Conservation (phyloP, 371 early-diverging fungal species). For the Rhizomucor pusillus region DNA sequence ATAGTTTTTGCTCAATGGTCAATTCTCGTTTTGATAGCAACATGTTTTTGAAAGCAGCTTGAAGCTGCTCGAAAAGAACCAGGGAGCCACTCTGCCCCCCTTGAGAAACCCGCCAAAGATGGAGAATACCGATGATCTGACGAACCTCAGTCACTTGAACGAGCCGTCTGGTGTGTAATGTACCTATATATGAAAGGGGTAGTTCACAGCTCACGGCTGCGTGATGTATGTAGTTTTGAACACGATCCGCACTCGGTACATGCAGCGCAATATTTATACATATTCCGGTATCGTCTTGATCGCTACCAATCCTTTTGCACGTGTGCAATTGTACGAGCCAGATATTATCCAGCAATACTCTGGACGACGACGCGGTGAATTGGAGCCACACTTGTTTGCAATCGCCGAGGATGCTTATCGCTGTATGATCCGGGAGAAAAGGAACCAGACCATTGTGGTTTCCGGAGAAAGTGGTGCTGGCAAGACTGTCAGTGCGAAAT, state of each 20-base stretch:
- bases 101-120: constrained; percentile 86
- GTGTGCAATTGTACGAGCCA: constrained; percentile 82
- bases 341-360: constrained; percentile 92
- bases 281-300: constrained; percentile 99
- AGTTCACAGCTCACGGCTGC: not conserved
- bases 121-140: constrained; percentile 91
- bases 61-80: constrained; percentile 61
- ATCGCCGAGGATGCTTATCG: constrained; percentile 98
- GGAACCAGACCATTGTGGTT: constrained; percentile 98
- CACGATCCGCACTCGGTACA: constrained; percentile 85
- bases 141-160: constrained; percentile 87
- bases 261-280: constrained; percentile 95
- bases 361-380: constrained; percentile 89
- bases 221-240: constrained; percentile 66
- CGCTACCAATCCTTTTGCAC: constrained; percentile 97
- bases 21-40: constrained; percentile 42
- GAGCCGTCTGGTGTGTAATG: constrained; percentile 76
- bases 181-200: not conserved
- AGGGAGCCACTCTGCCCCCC: constrained; percentile 76
- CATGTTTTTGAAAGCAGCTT: constrained; percentile 71
- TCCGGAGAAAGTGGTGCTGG: constrained; percentile 98
- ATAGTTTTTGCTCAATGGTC: not conserved
- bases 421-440: constrained; percentile 86
- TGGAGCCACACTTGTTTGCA: constrained; percentile 98
- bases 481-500: constrained; percentile 95